Base-by-base conservation (phyloP, 148 eudicot species). In the Arctostaphylos glauca region DNA sequence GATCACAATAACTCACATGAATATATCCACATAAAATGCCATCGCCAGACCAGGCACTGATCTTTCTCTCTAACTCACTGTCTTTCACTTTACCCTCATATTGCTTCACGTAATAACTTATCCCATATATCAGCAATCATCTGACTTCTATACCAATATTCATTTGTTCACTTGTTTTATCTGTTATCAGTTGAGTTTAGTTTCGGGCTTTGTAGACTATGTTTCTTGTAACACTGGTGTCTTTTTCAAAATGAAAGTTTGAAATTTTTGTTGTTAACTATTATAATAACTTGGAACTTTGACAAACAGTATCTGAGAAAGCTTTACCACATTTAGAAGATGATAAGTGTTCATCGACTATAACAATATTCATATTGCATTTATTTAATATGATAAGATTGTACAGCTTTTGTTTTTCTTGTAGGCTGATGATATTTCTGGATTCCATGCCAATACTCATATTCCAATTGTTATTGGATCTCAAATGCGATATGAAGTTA, bases 401-500 rank as follows among this genome's bases (percentile, higher is more conserved):
- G 54, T 44, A 16, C 3, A 52, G 38, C 48, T 66, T 62, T 31
- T 44, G 54, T 81, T 77, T 43, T 76, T 38, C 48, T 41, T 78
- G 73, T 82, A 96, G 98, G 98, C 92, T 82, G 97, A 96, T 88
- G 91, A 86, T 78, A 81, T 96, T 84, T 89, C 98, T 49, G 90
- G 88, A 23, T 93, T 87, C 82, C 99, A 96, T 89, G 84, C 97
- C 62, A 96, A 96, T 77, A 94, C 99, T 19, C 99, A 96, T 88
- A 92, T 96, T 74, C 94, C 99, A 67, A 64, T 93, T 49, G 99
- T 96, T 31, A n/a, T 94, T 80, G 99, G 98, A 74, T 86, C 94
- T 86, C 98, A 96, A 91, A 92, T 88, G 94, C 92, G 98, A 58
- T 96, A 96, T 81, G 97, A 94, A 88, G 81, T 92, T 80, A 94